phyloP scores from a whole-genome alignment of 1,284 basidiomycete species.

The Garcileccinum viscosum region DNA sequence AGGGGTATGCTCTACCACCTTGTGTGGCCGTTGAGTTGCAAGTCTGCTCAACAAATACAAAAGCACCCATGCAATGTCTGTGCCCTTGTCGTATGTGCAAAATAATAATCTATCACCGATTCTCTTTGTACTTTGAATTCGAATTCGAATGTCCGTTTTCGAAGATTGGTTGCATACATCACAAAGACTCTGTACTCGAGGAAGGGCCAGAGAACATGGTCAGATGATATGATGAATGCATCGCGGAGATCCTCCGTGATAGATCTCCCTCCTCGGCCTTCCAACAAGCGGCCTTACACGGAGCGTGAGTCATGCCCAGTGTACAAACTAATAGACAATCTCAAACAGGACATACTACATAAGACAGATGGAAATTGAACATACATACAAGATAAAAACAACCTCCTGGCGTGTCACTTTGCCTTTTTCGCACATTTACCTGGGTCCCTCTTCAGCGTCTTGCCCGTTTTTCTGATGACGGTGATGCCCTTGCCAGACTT shows the following conservation, averaged over 20 bases:
- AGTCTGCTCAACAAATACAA: not conserved
- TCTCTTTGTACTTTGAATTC: not conserved
- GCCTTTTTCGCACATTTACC: slow-evolving; percentile 15
- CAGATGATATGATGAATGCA: not conserved
- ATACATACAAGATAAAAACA: slow-evolving; percentile 12
- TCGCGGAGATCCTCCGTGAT: not conserved
- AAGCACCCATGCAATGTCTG: not conserved
- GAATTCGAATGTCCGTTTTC: not conserved
- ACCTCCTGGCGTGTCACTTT: slow-evolving; percentile 19
- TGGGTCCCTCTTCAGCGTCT: slow-evolving; percentile 22
- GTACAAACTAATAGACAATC: not conserved
- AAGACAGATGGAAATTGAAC: not conserved
- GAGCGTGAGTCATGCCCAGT: not conserved
- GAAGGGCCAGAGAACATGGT: not conserved
- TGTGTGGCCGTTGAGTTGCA: not conserved
- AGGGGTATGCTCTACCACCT: not conserved
- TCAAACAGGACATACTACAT: not conserved
- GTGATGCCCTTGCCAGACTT: slow-evolving; percentile 88
- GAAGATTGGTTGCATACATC: no score
- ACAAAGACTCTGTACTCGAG: not conserved
- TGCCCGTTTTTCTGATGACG: slow-evolving; percentile 78
- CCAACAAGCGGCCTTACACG: not conserved
- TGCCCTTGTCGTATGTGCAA: not conserved
- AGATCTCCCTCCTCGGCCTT: not conserved
- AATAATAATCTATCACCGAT: not conserved